Base-by-base conservation (phyloP, 2,329 filamentous ascomycete species). In the Aspergillus quadricinctus region DNA sequence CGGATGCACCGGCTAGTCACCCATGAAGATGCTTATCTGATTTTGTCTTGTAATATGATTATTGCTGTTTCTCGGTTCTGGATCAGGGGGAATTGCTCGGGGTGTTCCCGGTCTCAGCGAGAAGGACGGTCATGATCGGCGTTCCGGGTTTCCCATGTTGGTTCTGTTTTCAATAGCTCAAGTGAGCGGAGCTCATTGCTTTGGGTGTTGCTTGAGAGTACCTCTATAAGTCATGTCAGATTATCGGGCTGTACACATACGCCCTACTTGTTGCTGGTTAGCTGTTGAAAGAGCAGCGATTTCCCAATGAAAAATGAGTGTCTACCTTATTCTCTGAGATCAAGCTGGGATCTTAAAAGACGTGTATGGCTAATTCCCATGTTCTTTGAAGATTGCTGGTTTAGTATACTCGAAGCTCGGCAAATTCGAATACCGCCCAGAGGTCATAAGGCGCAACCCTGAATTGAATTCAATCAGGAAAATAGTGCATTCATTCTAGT, bases 1-100 rank as follows among this genome's bases (percentile, higher is more conserved):
- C 58, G 46, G 63, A 67, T 50, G 61, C 60, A 5, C 53, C 63
- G 1, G 35, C 40, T 50, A 53, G 58, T 27, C 56, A 51, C 25
- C 46, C 58, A 48, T 66, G 28, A 54, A 57, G 11, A 29, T 41
- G 9, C n/a, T 43, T 31, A 50, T 50, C 23, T 49, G 43, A 27
- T n/a, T 40, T 41, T 27, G 11, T 4, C 31, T 43, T 28, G 31
- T 23, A 10, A 21, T 46, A 21, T 21, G 19, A 14, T 27, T 27
- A 21, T 53, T 19, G 31, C 21, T 43, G 27, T 54, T 59, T 59
- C 50, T 53, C 31, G 27, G 14, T 54, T 37, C 48, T 40, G 41
- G 28, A 53, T 27, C 28, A 21, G 28, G 41, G 43, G 14, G 14
- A 52, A 50, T 43, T 49, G 29, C 6, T 53, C 23, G 50, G 10